Conservation (phyloP, 2,329 filamentous ascomycete species). For the Colletotrichum sp. region DNA sequence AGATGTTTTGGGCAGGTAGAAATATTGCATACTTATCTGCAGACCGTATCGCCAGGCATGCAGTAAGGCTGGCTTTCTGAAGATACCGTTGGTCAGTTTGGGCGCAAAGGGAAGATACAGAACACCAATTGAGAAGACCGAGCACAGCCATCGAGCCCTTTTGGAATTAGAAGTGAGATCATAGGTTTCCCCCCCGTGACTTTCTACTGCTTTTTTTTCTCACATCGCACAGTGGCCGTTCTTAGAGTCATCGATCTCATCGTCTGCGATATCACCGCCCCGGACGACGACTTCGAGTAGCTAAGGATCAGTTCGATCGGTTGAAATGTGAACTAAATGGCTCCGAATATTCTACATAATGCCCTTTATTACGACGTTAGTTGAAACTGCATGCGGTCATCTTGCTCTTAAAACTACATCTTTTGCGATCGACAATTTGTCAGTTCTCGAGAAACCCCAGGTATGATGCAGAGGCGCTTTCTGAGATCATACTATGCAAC, state of each 20-base stretch:
- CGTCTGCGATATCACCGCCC: background rate
- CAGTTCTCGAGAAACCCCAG: background rate
- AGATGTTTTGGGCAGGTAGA: background rate
- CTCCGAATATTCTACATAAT: no score
- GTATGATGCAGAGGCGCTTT: background rate
- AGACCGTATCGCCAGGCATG: background rate
- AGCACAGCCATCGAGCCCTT: background rate
- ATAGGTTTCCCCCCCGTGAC: no score
- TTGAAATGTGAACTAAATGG: accelerated
- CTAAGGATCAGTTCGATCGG: background rate
- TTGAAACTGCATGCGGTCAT: no score
- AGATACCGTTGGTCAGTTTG: background rate
- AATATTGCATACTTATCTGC: background rate
- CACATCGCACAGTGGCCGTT: background rate
- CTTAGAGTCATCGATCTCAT: background rate
- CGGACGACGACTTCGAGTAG: background rate
- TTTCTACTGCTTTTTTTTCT: no score
- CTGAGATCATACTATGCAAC: background rate
- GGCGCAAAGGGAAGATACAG: background rate
- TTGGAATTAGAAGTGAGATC: no score
- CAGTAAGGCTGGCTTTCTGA: background rate
- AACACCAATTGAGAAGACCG: background rate
- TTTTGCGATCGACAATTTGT: background rate
- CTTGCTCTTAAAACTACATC: background rate
- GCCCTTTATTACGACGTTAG: no score